These are phyloP conservation scores for Eremochloa ophiuroides DNA, from an alignment of 176 grass and related monocot species.

Conservation along the genomic window DNA sequence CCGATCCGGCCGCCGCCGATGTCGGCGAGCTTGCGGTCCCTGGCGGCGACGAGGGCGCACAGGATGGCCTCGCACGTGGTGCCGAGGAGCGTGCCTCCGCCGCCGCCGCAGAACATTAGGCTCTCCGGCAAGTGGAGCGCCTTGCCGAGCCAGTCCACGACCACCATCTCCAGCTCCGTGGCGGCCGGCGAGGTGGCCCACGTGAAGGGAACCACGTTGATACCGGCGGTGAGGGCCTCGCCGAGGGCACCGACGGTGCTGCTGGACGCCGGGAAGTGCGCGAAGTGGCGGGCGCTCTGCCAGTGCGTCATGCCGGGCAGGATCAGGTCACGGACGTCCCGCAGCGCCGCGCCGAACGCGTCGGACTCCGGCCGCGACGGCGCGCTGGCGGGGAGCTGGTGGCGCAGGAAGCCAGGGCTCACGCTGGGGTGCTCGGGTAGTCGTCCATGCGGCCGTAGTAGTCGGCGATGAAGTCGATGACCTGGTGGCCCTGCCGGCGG, in stretches of 20 bases:
- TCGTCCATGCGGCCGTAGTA: conserved; percentile 22
- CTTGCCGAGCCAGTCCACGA: conserved; percentile 36
- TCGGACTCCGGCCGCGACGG: conserved; percentile 4
- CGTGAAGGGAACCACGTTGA: conserved; percentile 29
- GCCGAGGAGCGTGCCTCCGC: conserved; percentile 28
- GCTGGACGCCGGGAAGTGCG: conserved; percentile 20
- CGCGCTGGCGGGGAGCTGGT: background rate
- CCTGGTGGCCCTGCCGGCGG: background rate
- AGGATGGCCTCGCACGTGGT: conserved; percentile 37
- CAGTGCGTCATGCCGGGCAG: conserved; percentile 34
- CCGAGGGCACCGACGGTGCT: conserved; percentile 22
- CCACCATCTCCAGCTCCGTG: conserved; percentile 30
- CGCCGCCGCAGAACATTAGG: conserved; percentile 21
- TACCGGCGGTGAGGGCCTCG: conserved; percentile 18
- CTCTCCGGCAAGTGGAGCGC: conserved; percentile 10
- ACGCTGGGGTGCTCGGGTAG: conserved; percentile 21
- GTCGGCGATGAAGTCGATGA: conserved; percentile 36
- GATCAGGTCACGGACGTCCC: conserved; percentile 6
- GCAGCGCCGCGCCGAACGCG: conserved; percentile 4
- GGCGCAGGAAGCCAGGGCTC: conserved; percentile 14
- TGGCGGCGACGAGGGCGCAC: conserved; percentile 22
- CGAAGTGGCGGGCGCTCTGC: conserved; percentile 39
- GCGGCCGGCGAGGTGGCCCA: conserved; percentile 29
- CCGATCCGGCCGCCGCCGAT: background rate
- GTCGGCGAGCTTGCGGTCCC: conserved; percentile 15